A percentile compares a stretch with the other conserved stretches of the same genome.
Conservation (phyloP, 2,329 filamentous ascomycete species). For the Moelleriella libera region DNA sequence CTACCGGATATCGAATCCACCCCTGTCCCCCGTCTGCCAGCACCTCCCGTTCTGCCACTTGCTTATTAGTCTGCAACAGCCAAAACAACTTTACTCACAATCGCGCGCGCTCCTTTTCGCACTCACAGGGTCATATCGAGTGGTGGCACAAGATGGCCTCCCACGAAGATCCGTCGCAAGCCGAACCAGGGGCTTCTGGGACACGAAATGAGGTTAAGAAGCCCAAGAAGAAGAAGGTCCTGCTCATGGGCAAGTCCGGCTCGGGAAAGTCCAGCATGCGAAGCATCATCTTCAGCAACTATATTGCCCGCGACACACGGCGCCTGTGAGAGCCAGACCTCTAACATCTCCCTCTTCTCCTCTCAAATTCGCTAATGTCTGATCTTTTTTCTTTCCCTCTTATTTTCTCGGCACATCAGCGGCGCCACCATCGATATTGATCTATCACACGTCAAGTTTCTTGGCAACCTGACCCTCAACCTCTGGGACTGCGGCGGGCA, state of each 20-base stretch:
- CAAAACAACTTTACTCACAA: no score
- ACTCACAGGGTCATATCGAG: no score
- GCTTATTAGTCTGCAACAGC: no score
- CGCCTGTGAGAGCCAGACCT: conserved; percentile 60
- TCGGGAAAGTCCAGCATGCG: conserved; percentile 98
- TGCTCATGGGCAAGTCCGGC: conserved; percentile 89
- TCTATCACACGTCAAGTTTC: conserved; percentile 95
- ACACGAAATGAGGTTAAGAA: conserved; percentile 43
- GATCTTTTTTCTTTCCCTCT: conserved; percentile 1
- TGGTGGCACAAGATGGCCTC: conserved; percentile 4
- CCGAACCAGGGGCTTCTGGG: conserved; percentile 11
- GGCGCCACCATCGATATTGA: conserved; percentile 98
- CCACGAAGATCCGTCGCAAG: conserved; percentile 1
- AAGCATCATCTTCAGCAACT: conserved; percentile 98
- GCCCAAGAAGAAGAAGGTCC: conserved; percentile 74
- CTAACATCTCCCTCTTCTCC: no score
- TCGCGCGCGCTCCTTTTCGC: no score
- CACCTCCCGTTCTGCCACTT: neutral
- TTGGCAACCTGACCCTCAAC: conserved; percentile 93
- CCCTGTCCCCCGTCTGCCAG: no score
- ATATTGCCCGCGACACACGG: conserved; percentile 89
- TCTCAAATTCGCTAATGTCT: no score
- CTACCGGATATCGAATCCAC: neutral
- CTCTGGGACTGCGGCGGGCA: conserved; percentile 98
- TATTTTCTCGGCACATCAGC: conserved; percentile 14